Conservation (phyloP, 345 rosid species). For the Draba incana region DNA sequence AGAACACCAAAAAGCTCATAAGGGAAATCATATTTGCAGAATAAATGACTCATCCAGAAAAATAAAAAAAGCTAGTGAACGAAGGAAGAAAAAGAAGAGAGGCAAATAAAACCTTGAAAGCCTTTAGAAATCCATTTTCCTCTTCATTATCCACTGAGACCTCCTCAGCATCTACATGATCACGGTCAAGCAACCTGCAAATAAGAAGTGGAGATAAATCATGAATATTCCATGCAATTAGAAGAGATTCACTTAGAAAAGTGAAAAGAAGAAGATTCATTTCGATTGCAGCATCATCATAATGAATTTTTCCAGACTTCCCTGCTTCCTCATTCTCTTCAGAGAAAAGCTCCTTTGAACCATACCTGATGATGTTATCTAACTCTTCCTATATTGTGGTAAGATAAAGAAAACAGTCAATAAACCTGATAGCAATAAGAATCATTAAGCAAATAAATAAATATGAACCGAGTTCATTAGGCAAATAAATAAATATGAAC, state of each 20-base stretch:
- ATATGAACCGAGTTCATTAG: no score
- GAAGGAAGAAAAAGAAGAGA: slow-evolving; percentile 15
- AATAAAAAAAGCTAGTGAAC: slow-evolving; percentile 2
- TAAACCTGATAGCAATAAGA: background rate
- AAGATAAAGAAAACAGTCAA: background rate
- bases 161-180: slow-evolving; percentile 81
- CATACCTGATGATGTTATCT: slow-evolving; percentile 97
- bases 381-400: slow-evolving; percentile 75
- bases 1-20: background rate
- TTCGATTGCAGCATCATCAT: slow-evolving; percentile 93
- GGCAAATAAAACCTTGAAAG: slow-evolving; percentile 75
- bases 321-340: slow-evolving; percentile 95
- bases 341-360: slow-evolving; percentile 95
- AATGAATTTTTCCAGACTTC: slow-evolving; percentile 96
- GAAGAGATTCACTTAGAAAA: background rate
- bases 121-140: slow-evolving; percentile 94
- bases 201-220: slow-evolving; percentile 21
- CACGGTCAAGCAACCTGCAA: slow-evolving; percentile 89
- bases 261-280: slow-evolving; percentile 33
- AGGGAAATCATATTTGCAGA: background rate
- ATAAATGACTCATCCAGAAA: slow-evolving; percentile 15
- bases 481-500: no score
- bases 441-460: background rate
- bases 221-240: slow-evolving; percentile 11
- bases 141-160: slow-evolving; percentile 87